Evolutionary conservation across 805 yeast genomes (phyloP), one percentile per base, ranked within the genome.

Genomic region (Debaryomyces castellii): DNA sequence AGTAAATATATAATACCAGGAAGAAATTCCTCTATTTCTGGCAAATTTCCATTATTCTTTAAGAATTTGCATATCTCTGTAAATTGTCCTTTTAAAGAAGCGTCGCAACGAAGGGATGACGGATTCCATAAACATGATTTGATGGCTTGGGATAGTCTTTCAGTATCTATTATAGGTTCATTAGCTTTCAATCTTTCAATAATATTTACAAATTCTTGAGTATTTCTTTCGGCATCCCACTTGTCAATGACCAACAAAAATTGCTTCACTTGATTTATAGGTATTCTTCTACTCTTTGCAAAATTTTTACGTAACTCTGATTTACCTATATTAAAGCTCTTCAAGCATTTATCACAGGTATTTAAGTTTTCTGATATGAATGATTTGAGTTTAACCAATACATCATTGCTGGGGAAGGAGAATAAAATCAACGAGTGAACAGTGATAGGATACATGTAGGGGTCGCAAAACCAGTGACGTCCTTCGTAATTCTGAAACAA

Each of bases 391-490:
- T 80, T 74, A 4, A 54, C 55, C 14, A 76, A 66, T 1, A 76
- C 73, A n/a, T 68, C 73, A 32, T 68, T 68, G 21, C 71, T 77
- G 2, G 74, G 73, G 53, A 84, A 82, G 3, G 90, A 82, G 57
- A 83, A 83, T 47, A 82, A 64, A 12, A 85, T 77, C 44, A 85
- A 60, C 8, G 77, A 66, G 55, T 83, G 83, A 11, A 76, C 70
- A 8, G 85, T 69, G 17, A 81, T 69, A 2, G 80, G 76, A 35
- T 65, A 67, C 48, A 77, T 65, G 24, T 60, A 60, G 7, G 67
- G 66, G 54, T 82, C 78, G 61, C 90, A 84, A 58, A 82, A 85
- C 53, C 79, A 63, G 51, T 85, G 87, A n/a, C 51, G 54, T 5
- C 53, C 54, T 5, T 41, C 23, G 32, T 47, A 44, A 35, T 56